phyloP scores from a whole-genome alignment of 768 basidiomycete genomes.

The Leucocoprinus leucothites region DNA sequence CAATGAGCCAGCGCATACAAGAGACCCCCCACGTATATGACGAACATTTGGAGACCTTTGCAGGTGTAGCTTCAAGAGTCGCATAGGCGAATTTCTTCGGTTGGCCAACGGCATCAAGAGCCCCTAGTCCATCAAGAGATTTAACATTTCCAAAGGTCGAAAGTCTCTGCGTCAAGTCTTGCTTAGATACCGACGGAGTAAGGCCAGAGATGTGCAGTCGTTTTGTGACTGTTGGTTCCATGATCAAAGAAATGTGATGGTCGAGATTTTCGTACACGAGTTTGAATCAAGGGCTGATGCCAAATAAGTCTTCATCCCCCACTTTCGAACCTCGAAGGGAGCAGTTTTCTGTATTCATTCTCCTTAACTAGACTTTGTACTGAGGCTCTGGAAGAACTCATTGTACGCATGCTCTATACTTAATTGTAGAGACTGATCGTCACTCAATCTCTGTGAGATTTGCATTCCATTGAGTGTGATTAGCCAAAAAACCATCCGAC shows the following conservation, averaged over 20 bases:
- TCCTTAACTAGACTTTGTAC: constrained; percentile 15
- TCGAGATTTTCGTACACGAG: background rate
- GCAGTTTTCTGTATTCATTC: background rate
- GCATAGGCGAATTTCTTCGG: constrained; percentile 73
- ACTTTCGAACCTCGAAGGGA: too few species aligned
- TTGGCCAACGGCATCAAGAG: constrained; percentile 59
- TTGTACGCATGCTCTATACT: constrained; percentile 96
- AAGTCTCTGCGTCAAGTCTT: constrained; percentile 57
- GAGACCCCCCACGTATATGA: constrained; percentile 6
- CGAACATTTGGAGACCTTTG: constrained; percentile 65
- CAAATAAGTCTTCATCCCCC: background rate
- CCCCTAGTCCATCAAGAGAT: constrained; percentile 67
- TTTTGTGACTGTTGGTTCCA: constrained; percentile 38
- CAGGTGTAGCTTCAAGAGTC: constrained; percentile 61
- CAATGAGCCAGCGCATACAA: background rate
- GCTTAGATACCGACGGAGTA: constrained; percentile 56
- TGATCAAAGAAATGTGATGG: background rate
- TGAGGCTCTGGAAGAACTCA: constrained; percentile 83
- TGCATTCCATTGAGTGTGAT: constrained; percentile 97
- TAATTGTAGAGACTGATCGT: constrained; percentile 91
- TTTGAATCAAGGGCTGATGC: background rate
- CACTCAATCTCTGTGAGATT: constrained; percentile 92
- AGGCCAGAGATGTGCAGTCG: constrained; percentile 75
- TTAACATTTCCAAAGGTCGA: constrained; percentile 67
- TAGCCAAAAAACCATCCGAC: constrained; percentile 91